A percentile compares a stretch with the other conserved stretches of the same genome.
Conservation (phyloP, 2,329 filamentous ascomycete species). For the Epichloe bromicola region DNA sequence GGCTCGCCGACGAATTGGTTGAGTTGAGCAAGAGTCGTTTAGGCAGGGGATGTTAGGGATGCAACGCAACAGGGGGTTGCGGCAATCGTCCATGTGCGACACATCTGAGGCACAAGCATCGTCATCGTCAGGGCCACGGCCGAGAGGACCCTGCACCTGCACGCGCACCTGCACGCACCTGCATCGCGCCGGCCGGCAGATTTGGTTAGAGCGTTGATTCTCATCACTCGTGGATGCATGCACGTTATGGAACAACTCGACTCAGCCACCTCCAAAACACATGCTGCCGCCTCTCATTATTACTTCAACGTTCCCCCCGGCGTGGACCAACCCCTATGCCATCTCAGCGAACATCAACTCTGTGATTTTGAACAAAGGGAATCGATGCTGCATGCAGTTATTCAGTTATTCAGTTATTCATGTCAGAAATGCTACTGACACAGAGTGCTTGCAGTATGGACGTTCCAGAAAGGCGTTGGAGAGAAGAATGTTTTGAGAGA, state of each 20-base stretch:
- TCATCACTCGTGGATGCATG: no score
- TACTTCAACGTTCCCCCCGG: neutral
- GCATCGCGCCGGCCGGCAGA: neutral
- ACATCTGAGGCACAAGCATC: conserved; percentile 29
- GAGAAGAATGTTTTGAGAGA: neutral
- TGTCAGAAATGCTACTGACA: no score
- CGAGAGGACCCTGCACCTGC: conserved; percentile 3
- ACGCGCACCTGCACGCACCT: no score
- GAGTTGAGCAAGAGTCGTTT: neutral
- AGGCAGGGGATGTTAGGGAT: conserved; percentile 7
- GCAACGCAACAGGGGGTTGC: conserved; percentile 11
- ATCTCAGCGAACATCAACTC: no score
- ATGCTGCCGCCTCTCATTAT: neutral
- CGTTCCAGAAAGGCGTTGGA: neutral
- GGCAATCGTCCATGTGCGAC: conserved; percentile 30
- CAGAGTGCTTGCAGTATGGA: no score
- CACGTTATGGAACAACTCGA: neutral
- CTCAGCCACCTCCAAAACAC: neutral
- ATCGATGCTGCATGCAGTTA: no score
- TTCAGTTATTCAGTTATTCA: no score
- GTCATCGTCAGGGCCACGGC: conserved; percentile 3
- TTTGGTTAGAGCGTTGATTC: neutral
- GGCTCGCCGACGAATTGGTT: neutral
- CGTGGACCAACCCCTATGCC: neutral
- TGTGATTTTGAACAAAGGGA: no score